Conservation (phyloP, 1,139 yeast species). For the Pneumocystis sp. region DNA sequence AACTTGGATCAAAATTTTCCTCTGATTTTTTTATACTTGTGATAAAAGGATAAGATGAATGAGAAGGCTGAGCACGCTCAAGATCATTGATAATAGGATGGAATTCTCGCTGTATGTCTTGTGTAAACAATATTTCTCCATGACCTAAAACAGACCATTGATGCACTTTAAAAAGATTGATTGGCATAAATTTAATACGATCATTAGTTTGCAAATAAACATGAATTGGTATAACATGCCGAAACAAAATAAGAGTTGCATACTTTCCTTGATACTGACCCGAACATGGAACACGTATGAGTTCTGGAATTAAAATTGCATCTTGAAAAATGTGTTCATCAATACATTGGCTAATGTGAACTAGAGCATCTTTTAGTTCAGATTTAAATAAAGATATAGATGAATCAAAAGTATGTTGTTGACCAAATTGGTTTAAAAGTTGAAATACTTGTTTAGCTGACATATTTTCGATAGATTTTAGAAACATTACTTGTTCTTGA, state of each 20-base stretch:
- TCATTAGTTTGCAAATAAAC: not conserved
- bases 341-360: not conserved
- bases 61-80: not conserved
- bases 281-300: slow-evolving; percentile 3
- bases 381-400: slow-evolving; percentile 1
- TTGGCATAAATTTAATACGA: not conserved
- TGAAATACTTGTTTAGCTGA: slow-evolving; percentile 1
- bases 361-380: slow-evolving; percentile 3
- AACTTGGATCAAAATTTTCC: not conserved
- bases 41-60: not conserved
- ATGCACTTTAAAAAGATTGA: slow-evolving; percentile 1
- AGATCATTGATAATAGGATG: not conserved
- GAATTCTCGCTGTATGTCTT: slow-evolving; percentile 1
- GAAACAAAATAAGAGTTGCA: slow-evolving; percentile 4
- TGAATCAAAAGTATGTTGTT: not conserved
- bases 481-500: not conserved
- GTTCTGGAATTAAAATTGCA: slow-evolving; percentile 4
- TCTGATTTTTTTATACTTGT: not conserved
- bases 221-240: slow-evolving; percentile 5
- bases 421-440: not conserved
- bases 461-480: not conserved
- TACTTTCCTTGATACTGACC: not conserved
- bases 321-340: slow-evolving; percentile 4
- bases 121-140: not conserved
- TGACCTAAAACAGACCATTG: slow-evolving; percentile 1